Evolutionary conservation across 163 green algal species (phyloP).

Genomic region (Scenedesmus sp.): DNA sequence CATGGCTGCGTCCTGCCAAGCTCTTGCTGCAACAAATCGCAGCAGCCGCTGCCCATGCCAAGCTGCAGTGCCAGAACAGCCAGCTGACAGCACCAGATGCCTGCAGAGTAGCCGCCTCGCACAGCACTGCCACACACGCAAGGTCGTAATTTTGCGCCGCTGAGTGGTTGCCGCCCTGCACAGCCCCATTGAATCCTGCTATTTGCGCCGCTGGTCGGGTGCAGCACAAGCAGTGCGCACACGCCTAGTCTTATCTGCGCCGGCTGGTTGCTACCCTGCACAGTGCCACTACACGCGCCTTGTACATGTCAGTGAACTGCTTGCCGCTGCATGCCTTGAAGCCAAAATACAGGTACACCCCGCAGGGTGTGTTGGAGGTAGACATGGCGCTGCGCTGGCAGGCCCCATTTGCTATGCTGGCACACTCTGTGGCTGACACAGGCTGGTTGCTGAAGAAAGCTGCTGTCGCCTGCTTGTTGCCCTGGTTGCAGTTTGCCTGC

Average conservation of each 20-base stretch:
- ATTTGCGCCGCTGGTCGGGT: not conserved
- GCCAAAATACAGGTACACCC: conserved; percentile 43
- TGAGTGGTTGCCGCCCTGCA: not conserved
- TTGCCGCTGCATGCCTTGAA: conserved; percentile 25
- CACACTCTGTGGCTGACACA: conserved; percentile 19
- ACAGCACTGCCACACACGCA: too few species aligned
- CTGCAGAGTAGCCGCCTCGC: too few species aligned
- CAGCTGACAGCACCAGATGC: too few species aligned
- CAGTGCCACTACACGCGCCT: not conserved
- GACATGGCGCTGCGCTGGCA: conserved; percentile 11
- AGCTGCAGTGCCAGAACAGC: too few species aligned
- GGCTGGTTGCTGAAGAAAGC: not conserved
- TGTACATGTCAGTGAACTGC: conserved; percentile 49
- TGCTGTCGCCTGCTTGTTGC: not conserved
- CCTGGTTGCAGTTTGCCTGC: conserved; percentile 25
- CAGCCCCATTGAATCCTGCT: not conserved
- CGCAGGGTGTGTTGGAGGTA: conserved; percentile 29
- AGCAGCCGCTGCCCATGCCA: too few species aligned
- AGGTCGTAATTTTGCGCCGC: not conserved
- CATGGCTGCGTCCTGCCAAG: not conserved
- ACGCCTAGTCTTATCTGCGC: not conserved
- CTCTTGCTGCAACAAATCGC: not conserved
- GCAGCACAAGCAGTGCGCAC: not conserved
- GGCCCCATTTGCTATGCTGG: conserved; percentile 13
- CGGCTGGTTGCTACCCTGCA: conserved; percentile 14